Conservation (phyloP, 805 yeast species). For the Candida gorgasii region DNA sequence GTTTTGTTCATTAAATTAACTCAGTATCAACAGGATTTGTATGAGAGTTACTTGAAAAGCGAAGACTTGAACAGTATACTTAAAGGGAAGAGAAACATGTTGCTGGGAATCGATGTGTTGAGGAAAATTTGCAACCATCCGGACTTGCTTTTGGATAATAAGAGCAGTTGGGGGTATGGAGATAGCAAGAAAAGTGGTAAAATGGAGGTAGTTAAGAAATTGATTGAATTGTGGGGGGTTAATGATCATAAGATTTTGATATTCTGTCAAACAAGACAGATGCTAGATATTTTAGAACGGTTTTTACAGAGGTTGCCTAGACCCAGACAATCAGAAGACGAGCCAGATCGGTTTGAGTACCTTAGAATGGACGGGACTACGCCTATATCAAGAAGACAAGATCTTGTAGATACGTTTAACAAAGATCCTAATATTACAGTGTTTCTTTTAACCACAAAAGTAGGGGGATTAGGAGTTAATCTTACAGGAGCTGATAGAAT, state of each 20-base stretch:
- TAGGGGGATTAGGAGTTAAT: conserved; percentile 94
- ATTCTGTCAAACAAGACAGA: conserved; percentile 92
- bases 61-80: conserved; percentile 72
- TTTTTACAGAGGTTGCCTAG: conserved; percentile 47
- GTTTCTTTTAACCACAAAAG: conserved; percentile 87
- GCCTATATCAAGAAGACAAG: conserved; percentile 72
- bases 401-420: conserved; percentile 80
- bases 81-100: conserved; percentile 74
- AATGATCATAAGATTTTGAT: conserved; percentile 79
- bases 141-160: conserved; percentile 52
- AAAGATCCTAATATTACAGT: conserved; percentile 55
- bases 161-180: conserved; percentile 48
- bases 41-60: conserved; percentile 71
- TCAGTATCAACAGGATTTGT: conserved; percentile 67
- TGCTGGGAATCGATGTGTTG: conserved; percentile 86
- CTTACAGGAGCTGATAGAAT: conserved; percentile 94
- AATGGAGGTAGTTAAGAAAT: conserved; percentile 80
- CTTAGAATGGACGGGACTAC: conserved; percentile 96
- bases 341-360: conserved; percentile 39
- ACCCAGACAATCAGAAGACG: conserved; percentile 7
- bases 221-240: conserved; percentile 71
- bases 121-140: conserved; percentile 97
- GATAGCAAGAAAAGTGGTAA: conserved; percentile 75
- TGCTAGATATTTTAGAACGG: conserved; percentile 82
- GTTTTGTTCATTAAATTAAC: conserved; percentile 91